A percentile compares a stretch with the other conserved stretches of the same genome.
These are phyloP conservation scores for Pseudozyma flocculosa DNA, from an alignment of 1,284 basidiomycete genomes.

Conservation along the genomic window DNA sequence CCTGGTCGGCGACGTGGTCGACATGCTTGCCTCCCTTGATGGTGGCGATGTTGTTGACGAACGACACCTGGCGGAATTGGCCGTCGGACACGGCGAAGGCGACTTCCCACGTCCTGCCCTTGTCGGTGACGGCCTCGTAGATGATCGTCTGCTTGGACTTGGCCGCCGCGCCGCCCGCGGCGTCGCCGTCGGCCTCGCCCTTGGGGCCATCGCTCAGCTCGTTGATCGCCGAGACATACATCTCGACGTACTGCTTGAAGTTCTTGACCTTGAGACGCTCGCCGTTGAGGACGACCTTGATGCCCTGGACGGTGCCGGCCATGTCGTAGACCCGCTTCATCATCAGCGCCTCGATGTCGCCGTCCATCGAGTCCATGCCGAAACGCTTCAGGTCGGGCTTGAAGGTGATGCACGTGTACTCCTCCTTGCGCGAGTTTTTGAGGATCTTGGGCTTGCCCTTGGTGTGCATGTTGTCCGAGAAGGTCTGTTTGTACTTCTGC, in stretches of 20 bases:
- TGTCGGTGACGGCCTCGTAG: slow-evolving; percentile 73
- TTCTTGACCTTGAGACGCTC: slow-evolving; percentile 88
- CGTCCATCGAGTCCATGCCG: slow-evolving; percentile 87
- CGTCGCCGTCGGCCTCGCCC: slow-evolving; percentile 22
- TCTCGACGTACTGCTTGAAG: slow-evolving; percentile 96
- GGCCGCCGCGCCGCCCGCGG: slow-evolving; percentile 5
- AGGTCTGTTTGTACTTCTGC: slow-evolving; percentile 94
- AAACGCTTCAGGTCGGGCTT: slow-evolving; percentile 88
- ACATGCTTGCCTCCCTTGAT: slow-evolving; percentile 97
- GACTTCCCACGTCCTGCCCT: slow-evolving; percentile 79
- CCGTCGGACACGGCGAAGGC: slow-evolving; percentile 89
- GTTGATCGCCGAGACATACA: slow-evolving; percentile 67
- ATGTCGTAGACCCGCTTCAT: slow-evolving; percentile 96
- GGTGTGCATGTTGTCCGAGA: slow-evolving; percentile 88
- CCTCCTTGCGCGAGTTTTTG: slow-evolving; percentile 71
- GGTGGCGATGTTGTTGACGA: slow-evolving; percentile 96
- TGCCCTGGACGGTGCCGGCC: slow-evolving; percentile 88
- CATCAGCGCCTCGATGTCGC: slow-evolving; percentile 84
- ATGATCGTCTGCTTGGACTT: slow-evolving; percentile 75
- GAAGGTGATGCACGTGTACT: slow-evolving; percentile 94
- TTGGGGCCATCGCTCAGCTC: slow-evolving; percentile 52
- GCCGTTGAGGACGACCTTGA: slow-evolving; percentile 92
- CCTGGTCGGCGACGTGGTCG: slow-evolving; percentile 79
- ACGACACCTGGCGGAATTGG: slow-evolving; percentile 82
- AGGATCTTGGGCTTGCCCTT: slow-evolving; percentile 84